Evolutionary conservation across 305 asterid genomes (phyloP), one percentile per base, ranked within the genome.

Genomic region (Fraxinus platypoda): DNA sequence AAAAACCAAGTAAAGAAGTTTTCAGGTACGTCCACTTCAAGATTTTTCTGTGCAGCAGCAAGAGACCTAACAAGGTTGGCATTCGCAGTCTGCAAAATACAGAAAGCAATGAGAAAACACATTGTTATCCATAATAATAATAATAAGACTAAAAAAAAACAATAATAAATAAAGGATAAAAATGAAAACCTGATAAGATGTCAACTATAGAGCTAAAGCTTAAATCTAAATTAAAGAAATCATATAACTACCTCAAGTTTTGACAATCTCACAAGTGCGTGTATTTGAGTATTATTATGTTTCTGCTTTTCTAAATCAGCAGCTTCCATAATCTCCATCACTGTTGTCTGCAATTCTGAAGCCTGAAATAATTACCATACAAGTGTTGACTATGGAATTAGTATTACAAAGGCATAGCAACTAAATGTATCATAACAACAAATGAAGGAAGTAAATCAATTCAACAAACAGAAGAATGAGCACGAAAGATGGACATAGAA

Each of bases 291-390:
- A 87, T 87, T 86, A 78, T 95, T 94, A 86, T 95, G 99, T 78
- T 93, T 95, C 88, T 90, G 97, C 92, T 94, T 94, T 91, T 94
- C 99, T 70, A 91, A 76, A 52, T 95, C 99, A 86, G 90, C 99
- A 78, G 98, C 98, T 82, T 94, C 97, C 98, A 95, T 92, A 85
- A 87, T 88, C 89, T 94, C 98, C 96, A 95, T 93, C 97, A 91
- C 92, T 68, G 97, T 91, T 46, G 90, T 88, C 90, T 95, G 98
- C 74, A 94, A 70, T 81, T 94, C 95, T 46, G 97, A 93, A 81
- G 99, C 99, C 99, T 95, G 88, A 81, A 85, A 84, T 76, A 78
- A 34, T 57, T 78, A 57, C 35, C 30, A 74, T 9, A 79, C 26
- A 37, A 84, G 76, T 84, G 26, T 46, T 46, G 59, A 30, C 71